Evolutionary conservation across 2,329 filamentous ascomycete species (phyloP), one percentile per base, ranked within the genome.

Genomic region (Aspergillus chevalieri): DNA sequence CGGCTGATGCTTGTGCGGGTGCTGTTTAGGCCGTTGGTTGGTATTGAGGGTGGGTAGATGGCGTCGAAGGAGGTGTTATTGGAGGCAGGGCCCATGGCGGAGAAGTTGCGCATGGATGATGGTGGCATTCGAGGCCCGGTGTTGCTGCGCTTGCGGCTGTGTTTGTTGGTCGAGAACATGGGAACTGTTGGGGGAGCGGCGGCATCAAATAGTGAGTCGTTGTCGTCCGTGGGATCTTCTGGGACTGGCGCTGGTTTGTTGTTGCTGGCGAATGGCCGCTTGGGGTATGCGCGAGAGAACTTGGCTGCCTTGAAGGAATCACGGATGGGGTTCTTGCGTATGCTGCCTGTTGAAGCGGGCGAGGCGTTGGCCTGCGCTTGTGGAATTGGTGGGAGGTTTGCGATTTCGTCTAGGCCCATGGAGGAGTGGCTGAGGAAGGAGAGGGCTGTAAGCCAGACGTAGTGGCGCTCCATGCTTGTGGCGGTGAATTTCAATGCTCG

Each of bases 401-500:
- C 74, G 14, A 90, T 81, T 47, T 93, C 88, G 2, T 89, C 87
- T 4, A 92, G 79, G 1, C 86, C 84, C 61, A 92, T 86, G 14
- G 86, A 83, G 1, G 91, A 95, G 65, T 96, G 90, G 10, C 92
- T 91, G 28, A 98, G 78, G 80, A 97, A 98, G 0, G 91, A 95
- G 17, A 98, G 76, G 1, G 93, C 89, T 17, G 89, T 96, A 50
- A 98, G 75, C 93, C 93, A 98, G 44, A 96, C 74, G 63, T 94
- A 95, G 68, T 98, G 93, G 14, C 93, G 84, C 57, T 97, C 93
- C 30, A 85, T 76, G 19, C 83, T 86, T 14, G 80, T 76, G 0
- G 93, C 89, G 0, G 93, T 98, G 67, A 98, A 97, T 66, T 98
- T 98, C 50, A 98, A 78, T 1, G 93, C 93, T 59, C 93, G 82